Percentiles rank a stretch among this genome's conserved stretches.
These are phyloP conservation scores for Trichopus zeylanicus DNA, from an alignment of 116 monocot species.

Conservation along the genomic window DNA sequence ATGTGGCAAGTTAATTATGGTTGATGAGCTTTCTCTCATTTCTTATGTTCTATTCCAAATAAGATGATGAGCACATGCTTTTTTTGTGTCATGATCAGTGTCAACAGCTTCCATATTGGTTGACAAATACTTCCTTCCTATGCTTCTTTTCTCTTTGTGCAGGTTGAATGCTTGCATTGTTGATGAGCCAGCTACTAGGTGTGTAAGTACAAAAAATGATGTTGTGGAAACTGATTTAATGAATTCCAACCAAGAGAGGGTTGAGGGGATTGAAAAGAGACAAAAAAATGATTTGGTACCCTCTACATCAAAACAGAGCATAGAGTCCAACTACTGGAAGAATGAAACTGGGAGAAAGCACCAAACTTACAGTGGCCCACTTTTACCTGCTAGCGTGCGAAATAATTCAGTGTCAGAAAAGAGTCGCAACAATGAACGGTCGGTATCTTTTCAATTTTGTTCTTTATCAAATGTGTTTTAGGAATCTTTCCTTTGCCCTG, in stretches of 20 bases:
- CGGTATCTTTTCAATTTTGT: background rate
- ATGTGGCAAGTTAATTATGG: background rate
- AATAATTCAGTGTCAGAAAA: slow-evolving; percentile 36
- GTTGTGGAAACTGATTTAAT: slow-evolving; percentile 21
- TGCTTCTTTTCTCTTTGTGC: no score
- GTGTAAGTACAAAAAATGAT: slow-evolving; percentile 21
- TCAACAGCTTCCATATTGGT: no score
- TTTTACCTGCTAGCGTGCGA: slow-evolving; percentile 25
- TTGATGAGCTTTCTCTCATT: background rate
- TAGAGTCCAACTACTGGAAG: slow-evolving; percentile 25
- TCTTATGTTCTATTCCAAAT: background rate
- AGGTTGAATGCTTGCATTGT: slow-evolving; percentile 22
- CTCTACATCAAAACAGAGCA: slow-evolving; percentile 35
- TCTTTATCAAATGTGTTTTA: background rate
- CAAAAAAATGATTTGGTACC: slow-evolving; percentile 33
- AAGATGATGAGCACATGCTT: background rate
- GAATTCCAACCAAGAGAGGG: slow-evolving; percentile 18
- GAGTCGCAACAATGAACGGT: slow-evolving; percentile 54
- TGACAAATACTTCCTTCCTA: no score
- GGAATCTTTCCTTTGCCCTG: no score
- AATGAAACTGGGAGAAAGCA: slow-evolving; percentile 35
- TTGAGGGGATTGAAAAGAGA: slow-evolving; percentile 20
- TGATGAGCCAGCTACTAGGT: slow-evolving; percentile 13
- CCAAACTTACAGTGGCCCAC: slow-evolving; percentile 41
- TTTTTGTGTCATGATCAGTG: background rate